Base-by-base conservation (phyloP, 2,329 filamentous ascomycete genomes). In the Fusarium xylarioides region DNA sequence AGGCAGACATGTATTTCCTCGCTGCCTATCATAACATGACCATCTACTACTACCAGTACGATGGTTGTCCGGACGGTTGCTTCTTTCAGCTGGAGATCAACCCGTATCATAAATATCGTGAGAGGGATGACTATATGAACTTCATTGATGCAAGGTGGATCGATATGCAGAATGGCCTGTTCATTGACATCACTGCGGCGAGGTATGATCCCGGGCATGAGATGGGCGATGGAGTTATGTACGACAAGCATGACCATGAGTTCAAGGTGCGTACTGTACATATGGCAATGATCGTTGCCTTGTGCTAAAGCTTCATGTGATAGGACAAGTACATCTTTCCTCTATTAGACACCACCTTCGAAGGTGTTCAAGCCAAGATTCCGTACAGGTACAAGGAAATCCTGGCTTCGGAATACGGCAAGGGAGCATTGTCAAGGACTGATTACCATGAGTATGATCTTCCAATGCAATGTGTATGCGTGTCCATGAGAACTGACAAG, bases 321-420 rank as follows among this genome's bases (percentile, higher is more conserved):
- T 46, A 87, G 84, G 86, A 88, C 63, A 86, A 85, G 1, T 86
- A 92, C 61, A 83, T 95, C 16, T 93, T 90, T 76, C 92, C 92
- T 1, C 83, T 95, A 77, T 85, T 90, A n/a, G 87, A 90, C 67
- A 92, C 90, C 4, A 86, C 84, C 3, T 94, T 93, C 63, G 92
- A 94, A 76, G 91, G 90, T 1, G 86, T 90, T 0, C 83, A 86
- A 1, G 91, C 88, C 50, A 90, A 90, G 80, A 90, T 94, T 30
- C 92, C 92, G 0, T 90, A 86, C 75, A 82, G 84, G 12, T 92
- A 90, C 76, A 85, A 87, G 67, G 87, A 89, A 52, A 85, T 92
- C 54, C 81, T 92, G 2, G 82, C 83, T 26, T 83, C 87, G 15
- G 90, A 92, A 76, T 92, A 92, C 72, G 82, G 86, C 8, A 77